Evolutionary conservation across 2,329 filamentous ascomycete species (phyloP).

Genomic region (Orbilia javanica): DNA sequence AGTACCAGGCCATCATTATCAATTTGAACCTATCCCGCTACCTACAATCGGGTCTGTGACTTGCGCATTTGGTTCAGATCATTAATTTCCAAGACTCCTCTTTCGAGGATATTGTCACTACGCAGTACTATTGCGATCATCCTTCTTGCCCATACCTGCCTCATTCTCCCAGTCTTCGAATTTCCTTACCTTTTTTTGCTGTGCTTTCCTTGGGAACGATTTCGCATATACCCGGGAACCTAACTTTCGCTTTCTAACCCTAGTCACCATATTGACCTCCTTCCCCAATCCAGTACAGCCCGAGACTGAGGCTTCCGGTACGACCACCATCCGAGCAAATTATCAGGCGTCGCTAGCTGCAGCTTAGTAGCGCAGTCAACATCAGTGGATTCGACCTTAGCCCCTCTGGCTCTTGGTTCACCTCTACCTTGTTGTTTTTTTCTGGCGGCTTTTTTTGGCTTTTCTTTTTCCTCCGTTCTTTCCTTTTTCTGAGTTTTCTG

Average conservation of each 20-base stretch:
- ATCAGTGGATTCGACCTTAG: constrained; percentile 40
- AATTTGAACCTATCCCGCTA: constrained; percentile 54
- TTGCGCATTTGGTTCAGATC: constrained; percentile 54
- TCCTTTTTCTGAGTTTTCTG: constrained; percentile 12
- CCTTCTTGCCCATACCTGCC: constrained; percentile 10
- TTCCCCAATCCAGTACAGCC: constrained; percentile 45
- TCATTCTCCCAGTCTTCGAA: not conserved
- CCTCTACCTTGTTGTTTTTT: constrained; percentile 35
- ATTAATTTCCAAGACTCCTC: constrained; percentile 34
- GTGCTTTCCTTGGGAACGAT: constrained; percentile 21
- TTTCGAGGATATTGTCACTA: constrained; percentile 17
- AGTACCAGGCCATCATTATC: constrained; percentile 53
- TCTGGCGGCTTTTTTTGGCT: constrained; percentile 23
- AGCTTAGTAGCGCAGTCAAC: constrained; percentile 48
- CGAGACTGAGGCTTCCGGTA: constrained; percentile 50
- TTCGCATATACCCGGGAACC: constrained; percentile 56
- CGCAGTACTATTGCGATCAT: constrained; percentile 13
- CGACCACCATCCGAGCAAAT: constrained; percentile 57
- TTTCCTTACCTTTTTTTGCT: constrained; percentile 12
- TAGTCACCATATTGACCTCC: constrained; percentile 51
- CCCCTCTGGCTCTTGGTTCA: constrained; percentile 47
- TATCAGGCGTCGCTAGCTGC: constrained; percentile 56
- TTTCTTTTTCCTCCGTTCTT: constrained; percentile 29
- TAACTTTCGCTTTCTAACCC: constrained; percentile 41
- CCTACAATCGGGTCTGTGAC: constrained; percentile 42